These are phyloP conservation scores for Xerocomellus intermedius DNA, from an alignment of 768 basidiomycete species.

Conservation along the genomic window DNA sequence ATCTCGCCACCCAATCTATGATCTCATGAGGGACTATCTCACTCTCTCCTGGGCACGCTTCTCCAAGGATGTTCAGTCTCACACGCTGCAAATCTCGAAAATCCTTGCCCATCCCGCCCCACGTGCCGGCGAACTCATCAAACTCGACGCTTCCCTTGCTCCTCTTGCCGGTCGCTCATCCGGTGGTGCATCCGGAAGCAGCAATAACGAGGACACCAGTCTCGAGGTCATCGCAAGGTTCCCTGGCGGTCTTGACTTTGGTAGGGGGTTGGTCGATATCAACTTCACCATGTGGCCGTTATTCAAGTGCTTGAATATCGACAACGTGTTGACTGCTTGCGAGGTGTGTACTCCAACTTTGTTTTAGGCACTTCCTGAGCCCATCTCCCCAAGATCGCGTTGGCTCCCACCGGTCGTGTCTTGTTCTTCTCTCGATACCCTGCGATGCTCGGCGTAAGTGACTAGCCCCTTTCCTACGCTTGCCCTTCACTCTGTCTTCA, in stretches of 20 bases:
- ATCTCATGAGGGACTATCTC: conserved; percentile 92
- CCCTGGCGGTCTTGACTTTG: conserved; percentile 92
- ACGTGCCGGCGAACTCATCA: conserved; percentile 81
- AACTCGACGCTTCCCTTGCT: conserved; percentile 77
- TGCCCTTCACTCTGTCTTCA: conserved; percentile 2
- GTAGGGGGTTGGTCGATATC: conserved; percentile 85
- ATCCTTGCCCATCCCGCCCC: conserved; percentile 86
- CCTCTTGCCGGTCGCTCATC: conserved; percentile 41
- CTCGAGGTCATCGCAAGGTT: conserved; percentile 88
- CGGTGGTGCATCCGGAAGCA: conserved; percentile 37
- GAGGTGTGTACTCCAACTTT: conserved; percentile 51
- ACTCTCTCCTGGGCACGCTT: conserved; percentile 95
- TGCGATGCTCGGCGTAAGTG: conserved; percentile 80
- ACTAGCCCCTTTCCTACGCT: background rate
- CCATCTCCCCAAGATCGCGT: conserved; percentile 56
- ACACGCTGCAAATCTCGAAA: conserved; percentile 86
- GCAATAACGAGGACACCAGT: conserved; percentile 39
- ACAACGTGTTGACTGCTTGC: conserved; percentile 90
- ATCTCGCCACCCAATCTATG: conserved; percentile 91
- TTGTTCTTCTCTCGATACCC: conserved; percentile 88
- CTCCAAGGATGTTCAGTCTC: conserved; percentile 90
- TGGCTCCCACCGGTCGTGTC: conserved; percentile 83
- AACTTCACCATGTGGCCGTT: conserved; percentile 98
- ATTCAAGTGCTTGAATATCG: conserved; percentile 89
- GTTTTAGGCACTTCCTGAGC: background rate